Base-by-base conservation (phyloP, 495 filamentous ascomycete genomes). In the Hypoxylon perforatum region DNA sequence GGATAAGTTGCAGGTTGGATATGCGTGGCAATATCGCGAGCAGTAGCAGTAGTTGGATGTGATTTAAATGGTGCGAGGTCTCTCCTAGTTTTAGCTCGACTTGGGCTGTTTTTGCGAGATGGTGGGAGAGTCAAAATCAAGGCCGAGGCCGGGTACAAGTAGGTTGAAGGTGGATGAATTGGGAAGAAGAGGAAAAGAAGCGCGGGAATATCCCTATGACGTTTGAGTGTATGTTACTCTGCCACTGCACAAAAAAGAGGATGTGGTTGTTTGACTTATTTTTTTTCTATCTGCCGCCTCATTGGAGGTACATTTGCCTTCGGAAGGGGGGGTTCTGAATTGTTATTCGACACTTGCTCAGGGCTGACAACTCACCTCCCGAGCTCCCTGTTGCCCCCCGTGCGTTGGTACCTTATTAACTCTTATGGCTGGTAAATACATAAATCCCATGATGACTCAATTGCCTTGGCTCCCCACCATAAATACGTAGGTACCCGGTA, bases 111-210 rank as follows among this genome's bases (percentile, higher is more conserved):
- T 51, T 69, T 57, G 39, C 25, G 30, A 42, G 53, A 50, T 50
- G 49, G 30, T 45, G 28, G 33, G 10, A 56, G 33, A 51, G 57
- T 59, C 38, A 45, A 67, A 28, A 28, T 28, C 25, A 28, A 28
- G 25, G 7, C 25, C 25, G 7, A 28, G 25, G 3, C 7, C 25
- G 25, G 25, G 30, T 25, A 35, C 10, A 28, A 39, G 21, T 41
- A n/a, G 25, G 42, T 63, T 63, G 59, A 56, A 56, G 60, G 56
- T 63, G 49, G 49, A 61, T 55, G 56, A 42, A 57, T 57, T 23
- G 14, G 38, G 41, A 59, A 39, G 41, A 54, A 47, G 23, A 45
- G 25, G 44, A 58, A 50, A 57, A 17, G 14, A 25, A 53, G 42
- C 35, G 25, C 44, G 41, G 30, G 30, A 39, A 33, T 12, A 15